phyloP scores from a whole-genome alignment of 2,329 filamentous ascomycete genomes.

The Aspergillus calidoustus region DNA sequence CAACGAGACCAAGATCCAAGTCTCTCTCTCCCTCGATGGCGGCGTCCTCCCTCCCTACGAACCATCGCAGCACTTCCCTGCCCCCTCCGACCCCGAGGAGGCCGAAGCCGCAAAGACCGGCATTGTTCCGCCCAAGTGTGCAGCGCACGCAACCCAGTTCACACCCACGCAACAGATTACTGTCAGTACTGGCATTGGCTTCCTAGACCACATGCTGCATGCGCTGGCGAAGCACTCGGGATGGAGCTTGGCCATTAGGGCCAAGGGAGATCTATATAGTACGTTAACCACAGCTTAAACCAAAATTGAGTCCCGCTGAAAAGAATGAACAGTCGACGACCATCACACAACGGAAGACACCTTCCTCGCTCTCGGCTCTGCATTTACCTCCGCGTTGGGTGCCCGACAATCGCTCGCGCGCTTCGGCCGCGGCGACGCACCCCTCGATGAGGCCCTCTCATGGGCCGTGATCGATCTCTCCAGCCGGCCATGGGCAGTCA shows the following conservation, averaged over 20 bases:
- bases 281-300: slow-evolving; percentile 33
- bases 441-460: slow-evolving; percentile 92
- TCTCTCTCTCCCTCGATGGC: slow-evolving; percentile 92
- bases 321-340: slow-evolving; percentile 74
- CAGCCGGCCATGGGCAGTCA: slow-evolving; percentile 83
- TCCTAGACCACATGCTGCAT: slow-evolving; percentile 98
- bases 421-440: slow-evolving; percentile 90
- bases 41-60: slow-evolving; percentile 61
- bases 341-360: slow-evolving; percentile 98
- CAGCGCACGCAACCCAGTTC: slow-evolving; percentile 79
- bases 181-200: slow-evolving; percentile 92
- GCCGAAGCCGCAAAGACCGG: slow-evolving; percentile 55
- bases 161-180: slow-evolving; percentile 84
- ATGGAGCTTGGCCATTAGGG: slow-evolving; percentile 84
- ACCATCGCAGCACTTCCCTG: slow-evolving; percentile 60
- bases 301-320: slow-evolving; percentile 11
- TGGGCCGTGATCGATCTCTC: slow-evolving; percentile 94
- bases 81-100: slow-evolving; percentile 60
- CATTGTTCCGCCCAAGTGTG: slow-evolving; percentile 48
- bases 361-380: slow-evolving; percentile 84
- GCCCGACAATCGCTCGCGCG: slow-evolving; percentile 80
- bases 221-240: slow-evolving; percentile 94
- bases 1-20: slow-evolving; percentile 96
- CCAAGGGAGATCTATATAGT: slow-evolving; percentile 91
- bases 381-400: slow-evolving; percentile 81